Percentiles rank a stretch among this genome's conserved stretches.
These are phyloP conservation scores for Ophiocordyceps camponoti-floridani DNA, from an alignment of 2,329 filamentous ascomycete genomes.

Conservation along the genomic window DNA sequence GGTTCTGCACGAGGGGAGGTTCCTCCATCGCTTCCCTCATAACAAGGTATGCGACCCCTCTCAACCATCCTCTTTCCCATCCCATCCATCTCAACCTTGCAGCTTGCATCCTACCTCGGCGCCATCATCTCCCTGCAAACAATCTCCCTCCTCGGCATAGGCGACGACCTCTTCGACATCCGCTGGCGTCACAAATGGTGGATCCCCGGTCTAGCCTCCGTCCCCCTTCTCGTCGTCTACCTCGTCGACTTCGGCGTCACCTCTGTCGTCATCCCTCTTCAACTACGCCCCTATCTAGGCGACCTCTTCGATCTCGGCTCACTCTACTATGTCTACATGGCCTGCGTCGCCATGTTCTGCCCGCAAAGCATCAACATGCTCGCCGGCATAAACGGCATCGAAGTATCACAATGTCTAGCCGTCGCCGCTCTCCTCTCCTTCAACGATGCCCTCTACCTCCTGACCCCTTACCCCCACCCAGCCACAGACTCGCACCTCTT, in stretches of 20 bases:
- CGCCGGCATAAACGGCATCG: constrained; percentile 97
- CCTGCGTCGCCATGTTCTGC: constrained; percentile 87
- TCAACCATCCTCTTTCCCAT: neutral
- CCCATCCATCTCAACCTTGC: no score
- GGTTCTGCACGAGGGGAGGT: constrained; percentile 62
- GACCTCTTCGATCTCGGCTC: constrained; percentile 66
- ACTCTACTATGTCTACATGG: constrained; percentile 95
- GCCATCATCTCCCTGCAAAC: constrained; percentile 85
- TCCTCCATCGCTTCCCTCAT: constrained; percentile 84
- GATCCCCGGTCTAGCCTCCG: constrained; percentile 84
- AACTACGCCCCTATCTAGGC: constrained; percentile 69
- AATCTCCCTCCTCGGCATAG: constrained; percentile 78
- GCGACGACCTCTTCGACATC: constrained; percentile 94
- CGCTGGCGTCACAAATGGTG: constrained; percentile 98
- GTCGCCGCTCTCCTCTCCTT: constrained; percentile 67
- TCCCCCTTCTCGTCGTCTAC: constrained; percentile 90
- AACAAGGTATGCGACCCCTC: constrained; percentile 49
- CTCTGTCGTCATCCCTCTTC: constrained; percentile 77
- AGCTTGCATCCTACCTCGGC: constrained; percentile 89
- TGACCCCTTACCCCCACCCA: constrained; percentile 72
- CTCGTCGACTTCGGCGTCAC: constrained; percentile 98
- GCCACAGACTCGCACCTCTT: constrained; percentile 93
- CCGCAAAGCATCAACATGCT: constrained; percentile 99
- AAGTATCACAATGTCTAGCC: constrained; percentile 84
- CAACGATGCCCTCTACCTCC: constrained; percentile 80